Evolutionary conservation across 2,329 filamentous ascomycete species (phyloP).

Genomic region (Zalaria sp.): DNA sequence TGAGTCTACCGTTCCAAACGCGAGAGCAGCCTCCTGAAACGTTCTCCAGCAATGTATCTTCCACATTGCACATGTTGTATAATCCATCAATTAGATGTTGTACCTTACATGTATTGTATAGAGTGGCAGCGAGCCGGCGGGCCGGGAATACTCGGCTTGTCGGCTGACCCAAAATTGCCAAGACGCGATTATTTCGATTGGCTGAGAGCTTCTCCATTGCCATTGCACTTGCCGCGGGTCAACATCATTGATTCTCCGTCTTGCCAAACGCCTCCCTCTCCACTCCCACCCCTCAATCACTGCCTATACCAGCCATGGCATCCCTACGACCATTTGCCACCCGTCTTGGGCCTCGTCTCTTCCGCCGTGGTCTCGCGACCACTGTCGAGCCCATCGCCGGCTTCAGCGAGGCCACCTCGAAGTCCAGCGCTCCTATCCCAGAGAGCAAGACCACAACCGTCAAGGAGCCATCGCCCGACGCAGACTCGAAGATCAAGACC

Average conservation of each 20-base stretch:
- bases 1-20: too few species aligned
- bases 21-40: too few species aligned
- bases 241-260: not conserved
- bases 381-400: conserved; percentile 17
- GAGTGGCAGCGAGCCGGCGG: too few species aligned
- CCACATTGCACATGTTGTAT: too few species aligned
- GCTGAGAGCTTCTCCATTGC: too few species aligned
- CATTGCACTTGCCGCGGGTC: too few species aligned
- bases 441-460: conserved; percentile 45
- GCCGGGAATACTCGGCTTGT: too few species aligned
- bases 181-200: too few species aligned
- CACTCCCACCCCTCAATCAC: not conserved
- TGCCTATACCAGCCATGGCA: not conserved
- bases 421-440: conserved; percentile 20
- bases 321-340: conserved; percentile 2
- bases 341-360: conserved; percentile 11
- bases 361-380: conserved; percentile 21
- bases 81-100: too few species aligned
- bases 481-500: conserved; percentile 61
- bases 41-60: too few species aligned
- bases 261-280: not conserved
- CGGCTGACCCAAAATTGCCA: too few species aligned
- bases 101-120: too few species aligned
- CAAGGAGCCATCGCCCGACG: conserved; percentile 43
- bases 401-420: conserved; percentile 16